phyloP scores from a whole-genome alignment of 1,139 yeast species.

The Zygoascus hellenicus region DNA sequence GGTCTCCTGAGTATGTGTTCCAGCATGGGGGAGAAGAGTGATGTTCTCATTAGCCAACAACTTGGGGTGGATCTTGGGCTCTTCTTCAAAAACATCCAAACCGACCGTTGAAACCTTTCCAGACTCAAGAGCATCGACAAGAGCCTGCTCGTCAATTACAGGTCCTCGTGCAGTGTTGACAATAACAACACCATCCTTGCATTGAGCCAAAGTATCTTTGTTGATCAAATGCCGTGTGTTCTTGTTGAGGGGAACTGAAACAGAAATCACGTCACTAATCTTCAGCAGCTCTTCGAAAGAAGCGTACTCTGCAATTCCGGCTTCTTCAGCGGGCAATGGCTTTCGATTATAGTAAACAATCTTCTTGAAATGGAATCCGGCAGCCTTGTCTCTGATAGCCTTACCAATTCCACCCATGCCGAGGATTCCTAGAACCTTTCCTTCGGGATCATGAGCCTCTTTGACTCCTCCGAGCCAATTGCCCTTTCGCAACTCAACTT shows the following conservation, averaged over 20 bases:
- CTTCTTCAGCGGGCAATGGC: slow-evolving; percentile 48
- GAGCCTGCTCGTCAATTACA: slow-evolving; percentile 61
- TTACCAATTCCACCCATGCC: slow-evolving; percentile 84
- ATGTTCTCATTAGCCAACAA: slow-evolving; percentile 39
- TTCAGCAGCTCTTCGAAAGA: slow-evolving; percentile 49
- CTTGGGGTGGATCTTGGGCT: slow-evolving; percentile 47
- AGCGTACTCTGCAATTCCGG: slow-evolving; percentile 47
- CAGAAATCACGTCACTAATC: slow-evolving; percentile 52
- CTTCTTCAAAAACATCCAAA: slow-evolving; percentile 77
- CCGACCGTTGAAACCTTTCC: slow-evolving; percentile 57
- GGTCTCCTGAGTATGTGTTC: slow-evolving; percentile 55
- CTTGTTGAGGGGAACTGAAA: slow-evolving; percentile 56
- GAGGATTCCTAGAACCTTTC: slow-evolving; percentile 59
- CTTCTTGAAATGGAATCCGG: slow-evolving; percentile 57
- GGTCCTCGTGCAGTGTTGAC: slow-evolving; percentile 64
- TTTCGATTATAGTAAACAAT: slow-evolving; percentile 60
- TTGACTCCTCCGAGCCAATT: slow-evolving; percentile 31
- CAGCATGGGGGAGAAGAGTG: slow-evolving; percentile 59
- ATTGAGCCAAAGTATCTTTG: slow-evolving; percentile 45
- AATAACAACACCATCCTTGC: slow-evolving; percentile 63
- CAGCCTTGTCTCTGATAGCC: slow-evolving; percentile 58
- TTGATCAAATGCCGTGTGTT: slow-evolving; percentile 51
- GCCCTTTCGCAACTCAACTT: slow-evolving; percentile 35
- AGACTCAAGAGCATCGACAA: slow-evolving; percentile 53
- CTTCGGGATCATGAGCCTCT: slow-evolving; percentile 49